phyloP scores from a whole-genome alignment of 371 early-diverging fungal species.

The Circinella umbellata region DNA sequence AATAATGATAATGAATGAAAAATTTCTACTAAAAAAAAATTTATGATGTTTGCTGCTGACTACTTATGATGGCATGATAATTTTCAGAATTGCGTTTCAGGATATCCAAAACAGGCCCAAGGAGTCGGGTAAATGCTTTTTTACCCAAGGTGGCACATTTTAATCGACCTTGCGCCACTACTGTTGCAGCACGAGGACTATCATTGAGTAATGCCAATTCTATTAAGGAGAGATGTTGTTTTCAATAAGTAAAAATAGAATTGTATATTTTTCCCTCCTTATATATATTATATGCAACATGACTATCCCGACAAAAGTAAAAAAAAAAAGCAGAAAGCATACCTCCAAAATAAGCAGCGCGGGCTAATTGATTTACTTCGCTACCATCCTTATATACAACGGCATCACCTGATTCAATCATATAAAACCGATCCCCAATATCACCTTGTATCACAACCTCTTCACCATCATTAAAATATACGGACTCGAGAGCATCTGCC shows the following conservation, averaged over 20 bases:
- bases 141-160: constrained; percentile 93
- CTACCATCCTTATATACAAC: constrained; percentile 63
- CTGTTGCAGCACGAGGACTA: constrained; percentile 91
- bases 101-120: constrained; percentile 93
- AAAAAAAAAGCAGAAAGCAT: background rate
- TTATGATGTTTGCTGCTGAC: constrained; percentile 17
- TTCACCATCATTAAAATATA: constrained; percentile 69
- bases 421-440: constrained; percentile 60
- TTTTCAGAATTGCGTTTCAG: constrained; percentile 88
- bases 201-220: constrained; percentile 93
- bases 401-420: constrained; percentile 92
- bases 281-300: too few species aligned
- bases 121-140: constrained; percentile 88
- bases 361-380: constrained; percentile 74
- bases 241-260: too few species aligned
- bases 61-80: constrained; percentile 56
- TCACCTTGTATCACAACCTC: constrained; percentile 78
- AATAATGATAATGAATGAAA: background rate
- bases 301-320: too few species aligned
- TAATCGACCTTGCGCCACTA: constrained; percentile 83
- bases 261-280: too few species aligned
- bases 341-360: constrained; percentile 93
- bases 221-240: constrained; percentile 1
- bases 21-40: background rate
- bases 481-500: constrained; percentile 79